Conservation (phyloP, 441 rosid species). For the Gossypium schwendimanii region DNA sequence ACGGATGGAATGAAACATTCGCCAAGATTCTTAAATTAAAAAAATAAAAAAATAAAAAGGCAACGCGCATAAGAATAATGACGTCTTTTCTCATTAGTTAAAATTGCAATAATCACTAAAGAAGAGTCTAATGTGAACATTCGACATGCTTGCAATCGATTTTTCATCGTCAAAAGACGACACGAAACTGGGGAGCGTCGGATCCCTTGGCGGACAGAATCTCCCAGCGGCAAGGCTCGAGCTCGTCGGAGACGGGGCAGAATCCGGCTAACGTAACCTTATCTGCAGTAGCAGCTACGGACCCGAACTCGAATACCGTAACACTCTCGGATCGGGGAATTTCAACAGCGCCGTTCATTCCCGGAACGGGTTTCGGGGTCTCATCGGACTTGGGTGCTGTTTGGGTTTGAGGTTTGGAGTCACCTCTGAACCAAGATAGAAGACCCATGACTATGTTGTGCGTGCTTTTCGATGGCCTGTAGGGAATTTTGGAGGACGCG, state of each 20-base stretch:
- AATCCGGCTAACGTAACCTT: constrained; percentile 83
- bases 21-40: neutral
- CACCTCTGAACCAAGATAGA: constrained; percentile 72
- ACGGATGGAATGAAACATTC: too few species aligned
- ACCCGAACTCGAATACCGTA: constrained; percentile 85
- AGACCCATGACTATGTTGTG: constrained; percentile 48
- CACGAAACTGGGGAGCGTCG: constrained; percentile 88
- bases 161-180: constrained; percentile 46
- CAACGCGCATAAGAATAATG: neutral
- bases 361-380: constrained; percentile 32
- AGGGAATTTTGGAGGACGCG: neutral
- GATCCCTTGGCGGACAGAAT: constrained; percentile 57
- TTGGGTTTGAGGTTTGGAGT: constrained; percentile 37
- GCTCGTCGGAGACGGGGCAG: constrained; percentile 93
- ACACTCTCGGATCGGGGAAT: constrained; percentile 68
- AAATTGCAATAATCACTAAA: neutral
- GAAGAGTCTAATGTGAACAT: neutral
- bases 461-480: too few species aligned
- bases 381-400: constrained; percentile 19
- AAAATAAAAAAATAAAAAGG: neutral
- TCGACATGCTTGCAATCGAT: neutral
- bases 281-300: constrained; percentile 59
- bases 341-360: constrained; percentile 82
- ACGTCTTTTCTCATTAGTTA: neutral
- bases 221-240: constrained; percentile 93